A percentile compares a stretch with the other conserved stretches of the same genome.
Conservation (phyloP, 768 basidiomycete genomes). For the Suillus sp. region DNA sequence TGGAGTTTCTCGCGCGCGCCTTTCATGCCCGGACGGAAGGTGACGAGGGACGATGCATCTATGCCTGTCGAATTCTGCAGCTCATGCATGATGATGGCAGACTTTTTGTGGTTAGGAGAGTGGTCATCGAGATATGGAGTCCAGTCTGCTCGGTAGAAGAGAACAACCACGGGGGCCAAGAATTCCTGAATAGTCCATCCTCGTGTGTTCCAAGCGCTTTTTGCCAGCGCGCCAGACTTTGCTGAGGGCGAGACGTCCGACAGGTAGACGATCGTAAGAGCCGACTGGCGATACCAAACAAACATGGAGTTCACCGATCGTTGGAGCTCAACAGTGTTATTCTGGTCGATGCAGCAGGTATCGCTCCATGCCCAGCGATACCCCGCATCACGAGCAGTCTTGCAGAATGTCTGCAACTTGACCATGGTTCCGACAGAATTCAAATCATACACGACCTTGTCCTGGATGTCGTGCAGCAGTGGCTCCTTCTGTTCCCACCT, state of each 20-base stretch:
- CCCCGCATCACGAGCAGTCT: not conserved
- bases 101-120: not conserved
- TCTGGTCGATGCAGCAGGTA: conserved; percentile 2
- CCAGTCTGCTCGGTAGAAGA: conserved; percentile 14
- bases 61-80: conserved; percentile 1
- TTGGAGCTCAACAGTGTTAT: not conserved
- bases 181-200: conserved; percentile 14
- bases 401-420: not conserved
- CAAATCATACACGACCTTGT: not conserved
- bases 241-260: not conserved
- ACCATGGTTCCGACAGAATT: not conserved
- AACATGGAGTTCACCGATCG: not conserved
- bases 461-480: not conserved
- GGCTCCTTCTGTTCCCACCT: not conserved
- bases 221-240: not conserved
- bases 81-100: not conserved
- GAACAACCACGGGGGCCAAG: conserved; percentile 7
- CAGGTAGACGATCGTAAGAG: not conserved
- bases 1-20: not conserved
- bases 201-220: conserved; percentile 11
- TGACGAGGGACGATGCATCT: not conserved
- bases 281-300: not conserved
- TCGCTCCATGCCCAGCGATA: conserved; percentile 2
- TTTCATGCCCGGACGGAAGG: not conserved
- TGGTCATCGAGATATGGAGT: not conserved